These are phyloP conservation scores for Sordariomycetes sp. DNA, from an alignment of 2,329 filamentous ascomycete species.

Conservation along the genomic window DNA sequence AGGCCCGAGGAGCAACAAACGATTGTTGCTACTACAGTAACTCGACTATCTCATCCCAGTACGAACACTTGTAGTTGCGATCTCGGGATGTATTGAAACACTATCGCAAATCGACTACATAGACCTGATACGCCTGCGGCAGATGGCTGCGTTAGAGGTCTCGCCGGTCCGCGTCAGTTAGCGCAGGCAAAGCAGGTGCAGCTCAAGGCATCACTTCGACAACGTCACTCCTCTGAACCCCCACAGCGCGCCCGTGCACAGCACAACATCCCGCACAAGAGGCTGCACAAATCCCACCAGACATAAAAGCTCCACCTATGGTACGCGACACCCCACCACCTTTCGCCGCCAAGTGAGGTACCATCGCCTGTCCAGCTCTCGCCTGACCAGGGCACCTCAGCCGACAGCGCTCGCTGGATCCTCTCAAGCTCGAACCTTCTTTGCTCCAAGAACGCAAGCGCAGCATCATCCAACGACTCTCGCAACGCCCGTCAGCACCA, in stretches of 20 bases:
- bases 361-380: not conserved
- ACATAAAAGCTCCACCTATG: too few relatives aligned
- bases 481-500: not conserved
- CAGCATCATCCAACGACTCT: not conserved
- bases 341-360: not conserved
- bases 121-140: too few relatives aligned
- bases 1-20: too few relatives aligned
- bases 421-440: slow-evolving; percentile 5
- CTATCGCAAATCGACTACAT: too few relatives aligned
- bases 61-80: too few relatives aligned
- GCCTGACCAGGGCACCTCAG: too few relatives aligned
- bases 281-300: not conserved
- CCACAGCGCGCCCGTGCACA: slow-evolving; percentile 1
- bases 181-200: not conserved
- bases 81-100: too few relatives aligned
- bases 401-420: slow-evolving; percentile 1
- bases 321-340: too few relatives aligned
- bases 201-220: not conserved
- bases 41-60: too few relatives aligned
- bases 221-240: not conserved
- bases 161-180: not conserved
- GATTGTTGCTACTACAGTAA: too few relatives aligned
- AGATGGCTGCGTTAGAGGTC: too few relatives aligned
- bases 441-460: slow-evolving; percentile 2
- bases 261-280: not conserved